Conservation (phyloP, 805 yeast species). For the Lachancea thermotolerans region DNA sequence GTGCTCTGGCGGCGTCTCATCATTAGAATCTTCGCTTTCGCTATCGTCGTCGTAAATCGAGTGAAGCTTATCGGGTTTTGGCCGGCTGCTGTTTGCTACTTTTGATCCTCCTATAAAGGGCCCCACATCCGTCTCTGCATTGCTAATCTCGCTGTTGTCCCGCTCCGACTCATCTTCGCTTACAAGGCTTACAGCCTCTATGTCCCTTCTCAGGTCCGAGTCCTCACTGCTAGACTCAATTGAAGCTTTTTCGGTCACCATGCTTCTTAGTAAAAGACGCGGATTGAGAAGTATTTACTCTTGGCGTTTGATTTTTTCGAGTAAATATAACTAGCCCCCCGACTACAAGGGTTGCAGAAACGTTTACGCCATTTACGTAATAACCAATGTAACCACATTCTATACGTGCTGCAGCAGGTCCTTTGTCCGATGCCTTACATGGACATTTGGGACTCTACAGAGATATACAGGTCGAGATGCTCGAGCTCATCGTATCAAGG, state of each 20-base stretch:
- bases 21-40: background rate
- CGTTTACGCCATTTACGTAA: no score
- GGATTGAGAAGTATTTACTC: background rate
- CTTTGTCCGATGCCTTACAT: no score
- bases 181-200: background rate
- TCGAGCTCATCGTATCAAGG: no score
- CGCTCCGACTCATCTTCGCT: no score
- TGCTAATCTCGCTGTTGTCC: background rate
- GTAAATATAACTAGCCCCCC: no score
- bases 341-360: no score
- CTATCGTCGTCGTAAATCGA: background rate
- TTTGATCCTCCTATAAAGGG: background rate
- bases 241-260: background rate
- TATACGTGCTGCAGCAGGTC: no score
- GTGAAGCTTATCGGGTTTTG: background rate
- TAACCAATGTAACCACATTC: no score
- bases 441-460: no score
- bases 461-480: no score
- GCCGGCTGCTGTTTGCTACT: background rate
- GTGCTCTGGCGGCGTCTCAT: constrained; percentile 3
- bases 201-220: background rate
- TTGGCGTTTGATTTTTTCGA: background rate
- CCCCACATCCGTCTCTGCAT: background rate
- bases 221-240: background rate
- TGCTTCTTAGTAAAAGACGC: background rate